Evolutionary conservation across 352 stramenopile species (phyloP).

Genomic region (Globisporangium cederbergense): DNA sequence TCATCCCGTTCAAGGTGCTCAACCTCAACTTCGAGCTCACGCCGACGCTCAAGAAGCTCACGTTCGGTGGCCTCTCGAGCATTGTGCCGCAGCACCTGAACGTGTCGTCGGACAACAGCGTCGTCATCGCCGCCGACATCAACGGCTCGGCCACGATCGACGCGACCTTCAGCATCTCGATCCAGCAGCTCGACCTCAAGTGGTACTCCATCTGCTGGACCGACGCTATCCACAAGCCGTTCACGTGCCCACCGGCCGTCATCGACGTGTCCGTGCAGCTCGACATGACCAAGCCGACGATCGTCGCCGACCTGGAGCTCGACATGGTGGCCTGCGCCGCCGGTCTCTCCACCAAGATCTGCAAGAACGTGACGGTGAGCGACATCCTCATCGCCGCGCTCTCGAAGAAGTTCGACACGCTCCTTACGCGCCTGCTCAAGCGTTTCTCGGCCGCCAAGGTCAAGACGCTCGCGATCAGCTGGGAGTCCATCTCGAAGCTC

Average conservation of each 20-base stretch:
- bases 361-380: conserved; percentile 32
- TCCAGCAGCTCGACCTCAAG: conserved; percentile 52
- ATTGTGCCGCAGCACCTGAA: conserved; percentile 47
- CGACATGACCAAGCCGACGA: conserved; percentile 22
- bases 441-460: conserved; percentile 39
- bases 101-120: conserved; percentile 33
- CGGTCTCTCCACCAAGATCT: conserved; percentile 19
- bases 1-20: conserved; percentile 34
- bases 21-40: conserved; percentile 48
- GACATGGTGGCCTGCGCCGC: conserved; percentile 16
- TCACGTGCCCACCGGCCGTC: conserved; percentile 32
- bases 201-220: conserved; percentile 68
- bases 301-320: conserved; percentile 19
- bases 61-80: conserved; percentile 37
- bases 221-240: conserved; percentile 39
- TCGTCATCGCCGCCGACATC: conserved; percentile 44
- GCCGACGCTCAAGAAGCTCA: conserved; percentile 46
- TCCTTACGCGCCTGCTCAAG: conserved; percentile 31
- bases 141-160: conserved; percentile 32
- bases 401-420: conserved; percentile 16
- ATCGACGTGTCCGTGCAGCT: conserved; percentile 30
- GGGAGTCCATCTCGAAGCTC: conserved; percentile 23
- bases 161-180: conserved; percentile 37
- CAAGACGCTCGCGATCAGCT: conserved; percentile 28
- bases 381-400: conserved; percentile 32